Evolutionary conservation across 2,329 filamentous ascomycete genomes (phyloP), one percentile per base, ranked within the genome.

Genomic region (Aschersonia sp.): DNA sequence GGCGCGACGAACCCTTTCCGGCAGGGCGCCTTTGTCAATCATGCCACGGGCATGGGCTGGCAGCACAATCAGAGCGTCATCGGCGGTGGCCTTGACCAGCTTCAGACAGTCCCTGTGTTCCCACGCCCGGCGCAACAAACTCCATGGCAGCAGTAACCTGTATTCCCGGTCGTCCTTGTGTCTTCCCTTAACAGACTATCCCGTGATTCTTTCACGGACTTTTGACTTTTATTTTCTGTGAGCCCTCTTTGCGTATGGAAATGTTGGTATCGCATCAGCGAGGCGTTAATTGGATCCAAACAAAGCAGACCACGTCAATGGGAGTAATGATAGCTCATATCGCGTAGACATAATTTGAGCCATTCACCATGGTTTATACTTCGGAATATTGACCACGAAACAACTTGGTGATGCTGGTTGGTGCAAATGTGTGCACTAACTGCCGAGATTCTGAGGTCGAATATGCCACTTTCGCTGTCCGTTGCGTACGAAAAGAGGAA

Each of bases 1-100:
- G 89, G 88, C 7, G 87, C 79, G 58, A 95, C 89, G 2, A 98
- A 98, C 58, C 92, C 92, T 1, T 97, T 97, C 74, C 78, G 92
- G 12, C 88, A 97, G 60, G 87, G 84, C 43, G 80, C 83, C 4
- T 94, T 95, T 62, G 82, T 94, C 46, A 92, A 94, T 59, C 88
- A 94, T 58, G 74, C 81, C 52, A 94, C 88, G 0, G 89, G 90
- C 1, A 74, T 86, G 63, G 87, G 87, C 2, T 97, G 92, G 87
- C 89, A 95, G 62, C 76, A 83, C 52, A 77, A 78, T 51, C 80
- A 83, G 54, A 79, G 86, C 58, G 77, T 83, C 7, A 90, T 92
- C 4, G 84, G 94, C 53, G 87, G 88, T 4, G 83, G 81, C 6
- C 60, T 92, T 47, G 86, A 95, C 59, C 79, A 84, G 53, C 59